Base-by-base conservation (phyloP, 192 early-diverging fungal genomes). In the Linnemannia schmuckeri region DNA sequence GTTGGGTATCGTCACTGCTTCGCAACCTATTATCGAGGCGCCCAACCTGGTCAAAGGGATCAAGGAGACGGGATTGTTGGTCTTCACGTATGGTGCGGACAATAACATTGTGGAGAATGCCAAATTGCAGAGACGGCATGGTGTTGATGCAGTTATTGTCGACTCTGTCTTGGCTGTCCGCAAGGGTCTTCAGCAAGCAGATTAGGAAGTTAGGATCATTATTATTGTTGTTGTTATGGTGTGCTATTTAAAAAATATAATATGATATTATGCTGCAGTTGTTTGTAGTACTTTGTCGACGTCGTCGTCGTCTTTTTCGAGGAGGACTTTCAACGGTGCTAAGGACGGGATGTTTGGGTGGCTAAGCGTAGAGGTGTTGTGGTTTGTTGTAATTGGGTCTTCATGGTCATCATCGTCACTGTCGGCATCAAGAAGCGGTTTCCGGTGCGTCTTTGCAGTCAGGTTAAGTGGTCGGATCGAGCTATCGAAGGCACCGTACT, bases 61-160 rank as follows among this genome's bases (percentile, higher is more conserved):
- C 78, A 94, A 95, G 73, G 92, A 95, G 73, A 89, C 93, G 37
- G 92, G 93, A 4, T 75, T 97, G 66, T 89, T 93, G 57, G 89
- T 97, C 49, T 96, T 95, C 54, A 97, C 96, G 1, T 98, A 97
- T 85, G 97, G 97, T 41, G 89, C 88, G n/a, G 90, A 91, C 54
- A 97, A 97, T 80, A 97, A 97, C 81, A 89, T 93, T 72, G 93
- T 93, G 4, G 89, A 89, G 66, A 93, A 95, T 80, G 95, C 93
- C 10, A 92, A 89, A 77, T 81, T 94, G 73, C 97, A 98, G 90
- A 89, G 92, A 78, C 82, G 87, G n/a, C 94, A 93, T 84, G 96
- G 95, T 49, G 96, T 98, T 7, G 96, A 98, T 88, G 94, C 95
- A 17, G 94, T 98, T 7, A 98, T 98, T 87, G 95, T 95, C 40